Percentiles rank a stretch among this genome's conserved stretches.
Evolutionary conservation across 2,329 filamentous ascomycete species (phyloP).

Genomic region (Cercospora sesami): DNA sequence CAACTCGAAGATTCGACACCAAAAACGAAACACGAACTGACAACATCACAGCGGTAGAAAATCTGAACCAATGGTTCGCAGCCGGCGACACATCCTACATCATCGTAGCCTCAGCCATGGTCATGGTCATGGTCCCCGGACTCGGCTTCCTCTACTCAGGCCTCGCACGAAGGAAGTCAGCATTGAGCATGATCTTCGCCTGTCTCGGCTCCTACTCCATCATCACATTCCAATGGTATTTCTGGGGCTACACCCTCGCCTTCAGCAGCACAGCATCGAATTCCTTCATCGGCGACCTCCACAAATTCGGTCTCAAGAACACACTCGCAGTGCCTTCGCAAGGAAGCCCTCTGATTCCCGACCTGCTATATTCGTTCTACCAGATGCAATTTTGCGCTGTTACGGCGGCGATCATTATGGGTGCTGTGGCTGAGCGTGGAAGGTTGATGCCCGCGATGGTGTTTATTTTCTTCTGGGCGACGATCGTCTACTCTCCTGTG

Average conservation of each 20-base stretch:
- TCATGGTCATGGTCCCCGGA: constrained; percentile 93
- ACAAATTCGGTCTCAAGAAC: constrained; percentile 84
- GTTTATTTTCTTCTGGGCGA: constrained; percentile 95
- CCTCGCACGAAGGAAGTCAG: constrained; percentile 94
- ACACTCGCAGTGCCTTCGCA: constrained; percentile 81
- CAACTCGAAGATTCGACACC: neutral
- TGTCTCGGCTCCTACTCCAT: constrained; percentile 92
- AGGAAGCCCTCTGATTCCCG: constrained; percentile 83
- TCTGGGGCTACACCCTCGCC: constrained; percentile 96
- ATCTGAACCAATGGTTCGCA: constrained; percentile 94
- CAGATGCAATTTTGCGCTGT: constrained; percentile 98
- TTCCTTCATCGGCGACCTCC: constrained; percentile 86
- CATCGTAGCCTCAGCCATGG: constrained; percentile 84
- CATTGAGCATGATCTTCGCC: constrained; percentile 94
- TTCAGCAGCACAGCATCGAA: constrained; percentile 78
- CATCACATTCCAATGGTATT: constrained; percentile 98
- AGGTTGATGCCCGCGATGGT: constrained; percentile 91
- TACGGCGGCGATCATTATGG: constrained; percentile 86
- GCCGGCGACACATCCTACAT: constrained; percentile 94
- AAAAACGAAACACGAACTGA: constrained; percentile 9
- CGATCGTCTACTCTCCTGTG: constrained; percentile 93
- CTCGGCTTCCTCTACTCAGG: constrained; percentile 98
- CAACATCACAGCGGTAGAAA: constrained; percentile 64
- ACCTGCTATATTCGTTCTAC: constrained; percentile 91
- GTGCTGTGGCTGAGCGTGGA: constrained; percentile 89